A percentile compares a stretch with the other conserved stretches of the same genome.
These are phyloP conservation scores for Neopestalotiopsis clavispora DNA, from an alignment of 2,329 filamentous ascomycete species.

Conservation along the genomic window DNA sequence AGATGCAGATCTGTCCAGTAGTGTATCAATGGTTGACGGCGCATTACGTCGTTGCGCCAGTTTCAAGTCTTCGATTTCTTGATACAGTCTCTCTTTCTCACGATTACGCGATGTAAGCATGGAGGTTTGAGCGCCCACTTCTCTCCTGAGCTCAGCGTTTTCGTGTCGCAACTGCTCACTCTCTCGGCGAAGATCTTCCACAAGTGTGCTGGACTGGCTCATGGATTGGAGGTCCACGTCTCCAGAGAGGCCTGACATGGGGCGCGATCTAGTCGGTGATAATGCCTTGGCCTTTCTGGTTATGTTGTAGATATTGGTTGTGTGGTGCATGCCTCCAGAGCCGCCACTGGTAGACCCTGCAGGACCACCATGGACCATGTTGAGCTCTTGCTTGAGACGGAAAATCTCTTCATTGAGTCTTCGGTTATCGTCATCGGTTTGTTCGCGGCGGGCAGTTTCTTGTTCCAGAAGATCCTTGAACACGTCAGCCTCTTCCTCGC, in stretches of 20 bases:
- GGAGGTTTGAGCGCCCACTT: slow-evolving; percentile 93
- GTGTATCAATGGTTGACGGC: slow-evolving; percentile 79
- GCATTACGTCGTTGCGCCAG: slow-evolving; percentile 77
- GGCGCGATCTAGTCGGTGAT: slow-evolving; percentile 52
- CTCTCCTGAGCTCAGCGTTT: slow-evolving; percentile 87
- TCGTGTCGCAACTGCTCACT: slow-evolving; percentile 84
- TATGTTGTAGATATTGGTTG: slow-evolving; percentile 71
- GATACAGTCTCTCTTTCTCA: slow-evolving; percentile 92
- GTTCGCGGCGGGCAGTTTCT: slow-evolving; percentile 86
- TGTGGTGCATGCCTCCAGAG: slow-evolving; percentile 54
- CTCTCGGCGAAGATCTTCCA: slow-evolving; percentile 75
- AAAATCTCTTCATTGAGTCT: slow-evolving; percentile 84
- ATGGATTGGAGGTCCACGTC: slow-evolving; percentile 56
- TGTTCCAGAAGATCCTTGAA: slow-evolving; percentile 95
- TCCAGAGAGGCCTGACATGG: slow-evolving; percentile 54
- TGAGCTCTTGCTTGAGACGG: slow-evolving; percentile 67
- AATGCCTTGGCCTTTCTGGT: slow-evolving; percentile 56
- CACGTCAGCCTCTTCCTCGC: slow-evolving; percentile 75
- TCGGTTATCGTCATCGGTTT: slow-evolving; percentile 87
- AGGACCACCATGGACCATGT: slow-evolving; percentile 28
- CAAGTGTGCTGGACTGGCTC: slow-evolving; percentile 67
- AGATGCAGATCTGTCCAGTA: slow-evolving; percentile 92
- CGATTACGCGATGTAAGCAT: slow-evolving; percentile 97
- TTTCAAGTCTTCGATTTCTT: slow-evolving; percentile 97
- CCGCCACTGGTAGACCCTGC: slow-evolving; percentile 19